Conservation (phyloP, 352 stramenopile species). For the Globisporangium spinosum region DNA sequence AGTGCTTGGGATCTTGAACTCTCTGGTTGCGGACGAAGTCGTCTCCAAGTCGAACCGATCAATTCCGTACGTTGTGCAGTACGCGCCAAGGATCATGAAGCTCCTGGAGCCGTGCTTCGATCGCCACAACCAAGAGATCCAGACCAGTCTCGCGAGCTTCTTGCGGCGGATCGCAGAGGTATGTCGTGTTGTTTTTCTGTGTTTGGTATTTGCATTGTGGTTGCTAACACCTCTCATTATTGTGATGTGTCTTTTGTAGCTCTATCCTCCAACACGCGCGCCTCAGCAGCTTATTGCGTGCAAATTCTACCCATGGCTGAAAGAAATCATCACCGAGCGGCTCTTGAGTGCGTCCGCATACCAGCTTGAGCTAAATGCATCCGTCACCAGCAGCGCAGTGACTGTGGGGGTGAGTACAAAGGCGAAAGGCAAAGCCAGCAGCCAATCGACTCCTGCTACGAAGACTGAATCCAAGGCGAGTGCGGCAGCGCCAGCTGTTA, state of each 20-base stretch:
- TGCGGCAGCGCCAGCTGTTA: not conserved
- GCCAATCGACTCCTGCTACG: not conserved
- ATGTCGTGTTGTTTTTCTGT: slow-evolving; percentile 9
- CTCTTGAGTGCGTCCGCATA: slow-evolving; percentile 60
- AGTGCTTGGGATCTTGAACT: slow-evolving; percentile 86
- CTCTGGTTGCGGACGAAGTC: slow-evolving; percentile 71
- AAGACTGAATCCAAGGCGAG: slow-evolving; percentile 16
- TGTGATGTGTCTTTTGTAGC: slow-evolving; percentile 28
- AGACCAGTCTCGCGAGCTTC: slow-evolving; percentile 65
- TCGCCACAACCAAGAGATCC: slow-evolving; percentile 75
- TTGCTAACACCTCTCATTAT: slow-evolving; percentile 7
- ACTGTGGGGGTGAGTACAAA: slow-evolving; percentile 12
- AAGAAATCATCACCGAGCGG: slow-evolving; percentile 81
- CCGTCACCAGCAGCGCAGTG: not conserved
- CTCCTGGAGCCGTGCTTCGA: slow-evolving; percentile 87
- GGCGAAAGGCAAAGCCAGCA: slow-evolving; percentile 16
- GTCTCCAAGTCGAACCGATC: slow-evolving; percentile 65
- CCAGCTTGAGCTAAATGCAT: slow-evolving; percentile 47
- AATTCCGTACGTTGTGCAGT: slow-evolving; percentile 84
- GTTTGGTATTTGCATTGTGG: not conserved
- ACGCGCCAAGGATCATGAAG: slow-evolving; percentile 88
- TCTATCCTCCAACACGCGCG: slow-evolving; percentile 69
- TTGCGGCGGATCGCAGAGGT: slow-evolving; percentile 73
- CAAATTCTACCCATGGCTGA: slow-evolving; percentile 88
- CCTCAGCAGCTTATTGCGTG: slow-evolving; percentile 72